These are phyloP conservation scores for Echinochloa phyllopogon DNA, from an alignment of 176 grass and related monocot species.

Conservation along the genomic window DNA sequence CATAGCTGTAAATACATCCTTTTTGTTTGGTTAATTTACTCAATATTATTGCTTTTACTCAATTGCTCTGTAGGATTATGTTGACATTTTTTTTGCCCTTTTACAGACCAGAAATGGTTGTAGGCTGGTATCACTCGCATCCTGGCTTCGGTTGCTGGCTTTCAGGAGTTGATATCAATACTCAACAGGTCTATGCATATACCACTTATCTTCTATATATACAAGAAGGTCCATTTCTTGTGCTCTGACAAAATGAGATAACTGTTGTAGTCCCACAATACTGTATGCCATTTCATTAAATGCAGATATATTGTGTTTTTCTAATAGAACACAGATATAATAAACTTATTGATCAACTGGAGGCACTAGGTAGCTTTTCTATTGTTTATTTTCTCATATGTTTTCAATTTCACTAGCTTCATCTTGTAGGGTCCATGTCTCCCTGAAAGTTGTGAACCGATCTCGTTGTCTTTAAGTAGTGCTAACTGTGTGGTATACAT, in stretches of 20 bases:
- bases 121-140: slow-evolving; percentile 99
- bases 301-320: neutral
- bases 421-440: neutral
- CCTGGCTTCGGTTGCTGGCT: slow-evolving; percentile 97
- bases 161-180: slow-evolving; percentile 97
- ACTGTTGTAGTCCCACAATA: neutral
- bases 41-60: slow-evolving; percentile 19
- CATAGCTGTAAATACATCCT: neutral
- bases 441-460: neutral
- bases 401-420: neutral
- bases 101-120: slow-evolving; percentile 97
- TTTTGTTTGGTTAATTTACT: neutral
- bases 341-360: neutral
- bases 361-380: neutral
- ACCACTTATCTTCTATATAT: neutral
- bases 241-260: neutral
- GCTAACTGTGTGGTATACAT: neutral
- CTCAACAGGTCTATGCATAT: slow-evolving; percentile 72
- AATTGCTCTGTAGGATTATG: slow-evolving; percentile 7
- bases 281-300: neutral
- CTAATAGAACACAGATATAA: neutral
- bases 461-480: neutral
- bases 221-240: neutral
- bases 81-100: slow-evolving; percentile 26
- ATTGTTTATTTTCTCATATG: neutral